These are phyloP conservation scores for Suillus luteus DNA, from an alignment of 768 basidiomycete species.

Conservation along the genomic window DNA sequence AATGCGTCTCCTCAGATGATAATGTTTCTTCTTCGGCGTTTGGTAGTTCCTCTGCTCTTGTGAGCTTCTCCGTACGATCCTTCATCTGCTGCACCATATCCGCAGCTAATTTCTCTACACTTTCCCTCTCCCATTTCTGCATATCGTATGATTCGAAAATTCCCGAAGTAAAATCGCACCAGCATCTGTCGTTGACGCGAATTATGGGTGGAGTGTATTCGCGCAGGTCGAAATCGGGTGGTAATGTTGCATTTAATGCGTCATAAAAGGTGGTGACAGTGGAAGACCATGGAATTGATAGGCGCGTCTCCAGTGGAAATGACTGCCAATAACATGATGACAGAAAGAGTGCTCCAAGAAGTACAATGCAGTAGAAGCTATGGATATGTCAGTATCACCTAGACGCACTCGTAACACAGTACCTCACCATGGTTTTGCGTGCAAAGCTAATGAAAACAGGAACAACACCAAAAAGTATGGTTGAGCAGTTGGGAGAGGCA, in stretches of 20 bases:
- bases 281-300: constrained; percentile 65
- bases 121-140: constrained; percentile 71
- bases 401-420: background rate
- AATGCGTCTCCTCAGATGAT: constrained; percentile 19
- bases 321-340: constrained; percentile 93
- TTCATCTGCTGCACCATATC: constrained; percentile 37
- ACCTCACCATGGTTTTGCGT: constrained; percentile 82
- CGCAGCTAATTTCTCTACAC: constrained; percentile 50
- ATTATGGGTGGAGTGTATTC: constrained; percentile 55
- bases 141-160: constrained; percentile 80
- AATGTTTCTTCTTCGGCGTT: constrained; percentile 32
- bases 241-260: constrained; percentile 54
- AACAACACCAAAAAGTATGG: constrained; percentile 81
- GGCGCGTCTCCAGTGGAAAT: constrained; percentile 61
- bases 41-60: constrained; percentile 22
- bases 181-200: constrained; percentile 75
- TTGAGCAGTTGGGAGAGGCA: constrained; percentile 79
- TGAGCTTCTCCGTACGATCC: constrained; percentile 26
- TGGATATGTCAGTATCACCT: constrained; percentile 16
- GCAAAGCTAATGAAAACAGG: constrained; percentile 72
- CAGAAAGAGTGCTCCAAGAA: constrained; percentile 80
- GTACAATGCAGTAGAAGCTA: constrained; percentile 86
- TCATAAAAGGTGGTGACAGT: constrained; percentile 75
- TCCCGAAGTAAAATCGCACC: constrained; percentile 75
- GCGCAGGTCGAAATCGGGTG: constrained; percentile 39